Conservation (phyloP, 2,329 filamentous ascomycete species). For the Corynespora cassiicola region DNA sequence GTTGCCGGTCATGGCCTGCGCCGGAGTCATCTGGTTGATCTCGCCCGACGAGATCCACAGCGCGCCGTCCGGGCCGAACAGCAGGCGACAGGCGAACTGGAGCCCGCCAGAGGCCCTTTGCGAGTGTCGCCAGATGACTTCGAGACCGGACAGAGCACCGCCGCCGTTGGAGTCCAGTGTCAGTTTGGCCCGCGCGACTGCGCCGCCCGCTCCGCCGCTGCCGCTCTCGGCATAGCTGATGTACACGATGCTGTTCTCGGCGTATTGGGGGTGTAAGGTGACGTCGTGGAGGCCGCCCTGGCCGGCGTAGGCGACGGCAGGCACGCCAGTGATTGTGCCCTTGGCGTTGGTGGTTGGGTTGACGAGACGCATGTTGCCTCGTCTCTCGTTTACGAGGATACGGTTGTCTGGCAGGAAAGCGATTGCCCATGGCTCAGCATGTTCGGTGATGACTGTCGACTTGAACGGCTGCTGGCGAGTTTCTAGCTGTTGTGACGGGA, state of each 20-base stretch:
- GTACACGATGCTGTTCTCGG: constrained; percentile 21
- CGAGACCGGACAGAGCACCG: constrained; percentile 19
- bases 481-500: constrained; percentile 18
- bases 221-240: constrained; percentile 25
- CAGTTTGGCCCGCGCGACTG: constrained; percentile 20
- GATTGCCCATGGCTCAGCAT: constrained; percentile 21
- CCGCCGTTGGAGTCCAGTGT: constrained; percentile 17
- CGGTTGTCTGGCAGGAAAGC: constrained; percentile 24
- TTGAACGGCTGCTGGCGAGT: constrained; percentile 22
- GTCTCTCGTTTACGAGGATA: constrained; percentile 20
- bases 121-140: constrained; percentile 25
- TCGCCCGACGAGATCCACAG: constrained; percentile 23
- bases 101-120: constrained; percentile 21
- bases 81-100: constrained; percentile 21
- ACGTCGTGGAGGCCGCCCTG: constrained; percentile 24
- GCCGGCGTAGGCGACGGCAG: constrained; percentile 20
- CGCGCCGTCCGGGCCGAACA: constrained; percentile 21
- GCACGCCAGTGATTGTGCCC: constrained; percentile 21
- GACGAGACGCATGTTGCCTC: constrained; percentile 21
- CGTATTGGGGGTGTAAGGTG: constrained; percentile 22
- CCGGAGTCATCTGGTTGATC: constrained; percentile 23
- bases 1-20: constrained; percentile 23
- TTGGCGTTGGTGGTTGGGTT: constrained; percentile 16
- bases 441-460: constrained; percentile 19
- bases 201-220: constrained; percentile 18